phyloP scores from a whole-genome alignment of 768 basidiomycete species.

The Lactifluus echinatus region DNA sequence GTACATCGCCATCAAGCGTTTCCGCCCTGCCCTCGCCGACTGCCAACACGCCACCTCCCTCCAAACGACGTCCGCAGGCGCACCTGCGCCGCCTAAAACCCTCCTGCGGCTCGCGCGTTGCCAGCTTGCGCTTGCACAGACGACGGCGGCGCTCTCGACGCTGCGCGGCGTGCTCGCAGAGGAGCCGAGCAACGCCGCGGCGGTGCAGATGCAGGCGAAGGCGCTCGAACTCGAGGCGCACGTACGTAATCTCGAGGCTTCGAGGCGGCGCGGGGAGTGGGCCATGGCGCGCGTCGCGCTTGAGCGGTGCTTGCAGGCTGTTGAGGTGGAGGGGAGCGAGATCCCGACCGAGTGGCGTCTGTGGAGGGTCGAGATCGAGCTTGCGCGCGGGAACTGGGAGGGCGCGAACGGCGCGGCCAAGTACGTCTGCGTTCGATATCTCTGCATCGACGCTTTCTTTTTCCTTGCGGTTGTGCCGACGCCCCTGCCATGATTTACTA shows the following conservation, averaged over 20 bases:
- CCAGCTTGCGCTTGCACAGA: slow-evolving; percentile 69
- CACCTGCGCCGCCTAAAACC: slow-evolving; percentile 57
- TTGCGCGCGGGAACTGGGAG: slow-evolving; percentile 64
- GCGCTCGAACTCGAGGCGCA: slow-evolving; percentile 56
- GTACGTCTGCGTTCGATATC: slow-evolving; percentile 36
- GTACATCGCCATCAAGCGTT: slow-evolving; percentile 73
- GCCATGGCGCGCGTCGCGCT: slow-evolving; percentile 68
- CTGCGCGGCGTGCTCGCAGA: slow-evolving; percentile 44
- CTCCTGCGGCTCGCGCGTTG: slow-evolving; percentile 76
- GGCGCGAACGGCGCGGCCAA: slow-evolving; percentile 66
- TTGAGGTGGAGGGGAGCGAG: slow-evolving; percentile 69
- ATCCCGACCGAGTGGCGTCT: slow-evolving; percentile 72
- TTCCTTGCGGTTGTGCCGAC: background rate
- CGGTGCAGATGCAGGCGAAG: slow-evolving; percentile 46
- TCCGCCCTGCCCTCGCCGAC: slow-evolving; percentile 64
- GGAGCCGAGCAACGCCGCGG: slow-evolving; percentile 1
- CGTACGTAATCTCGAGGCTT: slow-evolving; percentile 51
- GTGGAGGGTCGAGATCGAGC: slow-evolving; percentile 72
- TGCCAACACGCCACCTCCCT: slow-evolving; percentile 66
- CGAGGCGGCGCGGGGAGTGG: slow-evolving; percentile 60
- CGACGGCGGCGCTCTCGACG: slow-evolving; percentile 57
- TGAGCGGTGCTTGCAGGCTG: slow-evolving; percentile 64
- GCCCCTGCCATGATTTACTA: slow-evolving; percentile 24
- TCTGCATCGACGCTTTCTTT: background rate
- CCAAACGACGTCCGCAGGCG: slow-evolving; percentile 34